phyloP scores from a whole-genome alignment of 768 basidiomycete species.

The Tephrocybe sp. region DNA sequence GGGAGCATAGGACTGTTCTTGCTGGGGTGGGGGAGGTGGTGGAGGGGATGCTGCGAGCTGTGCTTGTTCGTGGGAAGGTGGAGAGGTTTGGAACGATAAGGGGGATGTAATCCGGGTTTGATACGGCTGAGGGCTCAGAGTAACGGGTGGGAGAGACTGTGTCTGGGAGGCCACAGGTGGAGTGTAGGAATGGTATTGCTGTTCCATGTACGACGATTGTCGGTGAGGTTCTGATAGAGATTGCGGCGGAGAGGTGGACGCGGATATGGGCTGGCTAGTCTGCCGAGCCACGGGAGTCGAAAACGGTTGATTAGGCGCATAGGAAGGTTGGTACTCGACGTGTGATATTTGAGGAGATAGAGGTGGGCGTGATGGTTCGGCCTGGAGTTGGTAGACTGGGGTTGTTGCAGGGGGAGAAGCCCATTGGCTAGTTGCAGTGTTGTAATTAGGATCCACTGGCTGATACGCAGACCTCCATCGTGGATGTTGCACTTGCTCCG shows the following conservation, averaged over 20 bases:
- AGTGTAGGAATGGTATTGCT: constrained; percentile 26
- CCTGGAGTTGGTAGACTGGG: constrained; percentile 8
- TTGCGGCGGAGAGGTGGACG: constrained; percentile 12
- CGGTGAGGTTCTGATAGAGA: constrained; percentile 17
- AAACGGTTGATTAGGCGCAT: constrained; percentile 6
- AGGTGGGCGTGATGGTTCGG: constrained; percentile 16
- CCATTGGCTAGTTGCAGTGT: constrained; percentile 32
- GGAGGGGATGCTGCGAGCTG: constrained; percentile 22
- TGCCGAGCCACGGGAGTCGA: constrained; percentile 17
- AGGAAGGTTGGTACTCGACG: constrained; percentile 8
- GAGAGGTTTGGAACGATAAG: constrained; percentile 20
- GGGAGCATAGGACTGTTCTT: constrained; percentile 7
- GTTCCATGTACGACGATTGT: constrained; percentile 9
- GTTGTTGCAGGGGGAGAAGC: constrained; percentile 16
- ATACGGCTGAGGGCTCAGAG: constrained; percentile 22
- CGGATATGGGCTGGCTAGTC: constrained; percentile 11
- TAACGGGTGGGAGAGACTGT: constrained; percentile 22
- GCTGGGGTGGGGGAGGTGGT: constrained; percentile 19
- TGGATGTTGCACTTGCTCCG: constrained; percentile 77
- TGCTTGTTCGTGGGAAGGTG: constrained; percentile 24
- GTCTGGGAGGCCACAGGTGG: constrained; percentile 14
- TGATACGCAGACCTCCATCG: constrained; percentile 54
- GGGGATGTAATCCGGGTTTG: constrained; percentile 15
- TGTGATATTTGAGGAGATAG: constrained; percentile 23
- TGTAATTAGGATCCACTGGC: constrained; percentile 24